These are phyloP conservation scores for Xylaria sp. DNA, from an alignment of 2,329 filamentous ascomycete species.

Conservation along the genomic window DNA sequence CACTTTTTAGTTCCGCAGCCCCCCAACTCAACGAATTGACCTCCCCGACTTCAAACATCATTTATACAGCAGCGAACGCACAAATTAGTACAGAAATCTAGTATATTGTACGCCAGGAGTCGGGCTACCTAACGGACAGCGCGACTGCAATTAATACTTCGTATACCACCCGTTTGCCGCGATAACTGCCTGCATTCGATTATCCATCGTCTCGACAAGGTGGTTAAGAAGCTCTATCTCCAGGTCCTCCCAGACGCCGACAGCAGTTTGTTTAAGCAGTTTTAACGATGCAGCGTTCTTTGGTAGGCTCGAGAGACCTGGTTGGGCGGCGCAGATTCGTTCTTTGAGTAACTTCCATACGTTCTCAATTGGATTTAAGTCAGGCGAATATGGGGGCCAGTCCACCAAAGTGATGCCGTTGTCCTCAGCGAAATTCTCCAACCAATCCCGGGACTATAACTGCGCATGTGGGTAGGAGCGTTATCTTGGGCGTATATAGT, in stretches of 20 bases:
- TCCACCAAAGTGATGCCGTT: background rate
- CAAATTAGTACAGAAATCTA: background rate
- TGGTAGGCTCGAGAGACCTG: conserved; percentile 1
- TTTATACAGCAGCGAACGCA: no score
- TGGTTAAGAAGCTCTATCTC: background rate
- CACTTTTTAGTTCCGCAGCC: no score
- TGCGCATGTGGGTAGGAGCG: background rate
- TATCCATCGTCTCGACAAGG: background rate
- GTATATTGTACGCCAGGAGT: no score
- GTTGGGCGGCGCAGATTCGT: background rate
- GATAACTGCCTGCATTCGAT: background rate
- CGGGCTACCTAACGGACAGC: no score
- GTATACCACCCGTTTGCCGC: background rate
- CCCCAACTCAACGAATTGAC: no score
- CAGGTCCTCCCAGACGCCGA: background rate
- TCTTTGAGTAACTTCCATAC: background rate
- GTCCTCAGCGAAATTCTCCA: background rate
- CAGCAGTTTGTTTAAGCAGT: background rate
- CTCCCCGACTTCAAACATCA: no score
- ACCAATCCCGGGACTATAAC: background rate
- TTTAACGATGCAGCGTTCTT: background rate
- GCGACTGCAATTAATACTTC: background rate
- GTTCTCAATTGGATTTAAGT: background rate
- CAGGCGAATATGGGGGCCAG: background rate
- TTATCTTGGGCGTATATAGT: conserved; percentile 5